phyloP scores from a whole-genome alignment of 441 rosid genomes.

The Corymbia citriodora region DNA sequence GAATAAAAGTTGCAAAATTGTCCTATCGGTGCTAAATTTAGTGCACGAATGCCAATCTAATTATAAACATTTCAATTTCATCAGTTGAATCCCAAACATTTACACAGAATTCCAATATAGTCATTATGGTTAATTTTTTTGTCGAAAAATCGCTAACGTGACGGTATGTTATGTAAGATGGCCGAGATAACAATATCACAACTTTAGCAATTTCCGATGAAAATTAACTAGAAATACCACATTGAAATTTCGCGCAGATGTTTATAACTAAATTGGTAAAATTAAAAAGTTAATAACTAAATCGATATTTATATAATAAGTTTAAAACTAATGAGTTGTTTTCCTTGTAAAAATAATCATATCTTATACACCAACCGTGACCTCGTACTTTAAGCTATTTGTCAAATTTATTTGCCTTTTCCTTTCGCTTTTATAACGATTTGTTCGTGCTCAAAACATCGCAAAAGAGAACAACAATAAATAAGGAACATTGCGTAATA shows the following conservation, averaged over 20 bases:
- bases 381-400: not conserved
- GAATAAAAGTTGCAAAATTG: not conserved
- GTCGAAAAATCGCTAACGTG: fast-evolving
- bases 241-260: too few species aligned
- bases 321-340: too few species aligned
- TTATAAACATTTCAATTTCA: fast-evolving
- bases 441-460: not conserved
- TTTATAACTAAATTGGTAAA: too few species aligned
- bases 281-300: fast-evolving
- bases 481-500: not conserved
- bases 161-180: fast-evolving
- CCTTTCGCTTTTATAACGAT: not conserved
- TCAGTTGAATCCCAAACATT: fast-evolving
- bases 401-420: not conserved
- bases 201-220: too few species aligned
- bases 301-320: too few species aligned
- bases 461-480: not conserved
- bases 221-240: too few species aligned
- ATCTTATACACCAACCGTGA: too few species aligned
- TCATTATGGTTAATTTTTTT: fast-evolving
- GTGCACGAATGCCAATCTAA: fast-evolving
- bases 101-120: not conserved
- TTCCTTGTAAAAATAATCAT: too few species aligned
- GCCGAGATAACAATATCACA: too few species aligned
- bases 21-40: fast-evolving